A percentile compares a stretch with the other conserved stretches of the same genome.
Evolutionary conservation across 345 rosid genomes (phyloP).

Genomic region (Heritiera littoralis): DNA sequence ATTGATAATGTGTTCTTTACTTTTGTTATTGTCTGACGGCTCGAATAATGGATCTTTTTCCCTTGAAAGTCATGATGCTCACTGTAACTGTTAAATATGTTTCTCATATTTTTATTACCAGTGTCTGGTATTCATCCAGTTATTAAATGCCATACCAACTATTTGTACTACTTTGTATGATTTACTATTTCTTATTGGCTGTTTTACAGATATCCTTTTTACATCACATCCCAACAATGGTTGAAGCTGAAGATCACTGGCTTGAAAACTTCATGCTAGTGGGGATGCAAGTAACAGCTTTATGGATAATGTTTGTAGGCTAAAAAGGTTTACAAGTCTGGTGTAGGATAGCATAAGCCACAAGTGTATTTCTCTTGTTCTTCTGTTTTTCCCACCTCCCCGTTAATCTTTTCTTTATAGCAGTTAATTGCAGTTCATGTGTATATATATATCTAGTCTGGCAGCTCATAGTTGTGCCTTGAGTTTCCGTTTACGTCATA

Average conservation of each 20-base stretch:
- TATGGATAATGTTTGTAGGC: constrained; percentile 16
- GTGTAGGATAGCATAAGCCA: constrained; percentile 13
- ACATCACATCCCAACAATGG: neutral
- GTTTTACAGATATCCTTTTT: constrained; percentile 2
- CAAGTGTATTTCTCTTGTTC: neutral
- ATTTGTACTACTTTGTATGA: neutral
- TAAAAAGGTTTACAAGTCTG: constrained; percentile 15
- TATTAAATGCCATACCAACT: neutral
- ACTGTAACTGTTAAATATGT: neutral
- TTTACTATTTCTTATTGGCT: neutral
- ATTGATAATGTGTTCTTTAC: neutral
- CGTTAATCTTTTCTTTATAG: constrained; percentile 13
- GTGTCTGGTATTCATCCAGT: neutral
- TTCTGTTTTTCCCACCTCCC: neutral
- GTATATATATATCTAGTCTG: constrained; percentile 34
- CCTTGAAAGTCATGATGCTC: neutral
- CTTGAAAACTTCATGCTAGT: neutral
- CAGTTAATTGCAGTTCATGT: constrained; percentile 16
- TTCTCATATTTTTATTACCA: neutral
- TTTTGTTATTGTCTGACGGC: neutral
- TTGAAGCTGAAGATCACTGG: constrained; percentile 18
- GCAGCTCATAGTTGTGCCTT: constrained; percentile 22
- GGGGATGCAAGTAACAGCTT: neutral
- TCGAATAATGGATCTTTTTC: neutral
- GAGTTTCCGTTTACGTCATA: constrained; percentile 9